Base-by-base conservation (phyloP, 805 yeast species). In the Gaillardinia entomophila region DNA sequence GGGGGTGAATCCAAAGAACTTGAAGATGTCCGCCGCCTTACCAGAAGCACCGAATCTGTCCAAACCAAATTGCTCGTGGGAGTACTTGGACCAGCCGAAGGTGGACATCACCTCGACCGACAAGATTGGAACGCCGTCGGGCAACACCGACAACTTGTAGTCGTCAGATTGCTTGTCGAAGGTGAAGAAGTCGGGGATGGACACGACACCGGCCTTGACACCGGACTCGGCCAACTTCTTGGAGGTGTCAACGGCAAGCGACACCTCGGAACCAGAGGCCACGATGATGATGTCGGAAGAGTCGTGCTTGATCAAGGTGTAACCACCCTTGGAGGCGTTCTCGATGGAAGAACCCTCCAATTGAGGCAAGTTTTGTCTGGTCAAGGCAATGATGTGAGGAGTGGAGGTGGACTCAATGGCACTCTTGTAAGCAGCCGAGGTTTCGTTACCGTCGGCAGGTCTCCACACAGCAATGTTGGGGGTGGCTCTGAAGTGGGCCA, bases 41-140 rank as follows among this genome's bases (percentile, higher is more conserved):
- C 95, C 98, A 40, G 97, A 88, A 41, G 89, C 92, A 76, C 98
- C 98, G 60, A 92, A 92, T 71, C 86, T 79, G 77, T 87, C 79
- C 57, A 92, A 73, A 68, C 97, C 96, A 54, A 90, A 86, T 65
- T 88, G 95, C 73, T 84, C 94, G 71, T 92, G 98, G 38, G 97
- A 77, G 73, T 88, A 92, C 66, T 80, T 84, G 52, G 81, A 71
- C 98, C 98, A 92, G 37, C 96, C 96, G 51, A 75, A 70, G 34
- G 96, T 79, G 36, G 95, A 66, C 79, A 87, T 73, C 33, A 88
- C 97, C 77, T 92, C 98, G 45, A 90, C 85, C 36, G 96, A 86
- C 66, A 92, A 45, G 57, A 86, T 79, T 62, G 97, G 97, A 35
- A 84, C 78, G 54, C 92, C 94, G 60, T 89, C 94, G 59, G 98